Evolutionary conservation across 2,329 filamentous ascomycete genomes (phyloP).

Genomic region (Sarocladium kiliense): DNA sequence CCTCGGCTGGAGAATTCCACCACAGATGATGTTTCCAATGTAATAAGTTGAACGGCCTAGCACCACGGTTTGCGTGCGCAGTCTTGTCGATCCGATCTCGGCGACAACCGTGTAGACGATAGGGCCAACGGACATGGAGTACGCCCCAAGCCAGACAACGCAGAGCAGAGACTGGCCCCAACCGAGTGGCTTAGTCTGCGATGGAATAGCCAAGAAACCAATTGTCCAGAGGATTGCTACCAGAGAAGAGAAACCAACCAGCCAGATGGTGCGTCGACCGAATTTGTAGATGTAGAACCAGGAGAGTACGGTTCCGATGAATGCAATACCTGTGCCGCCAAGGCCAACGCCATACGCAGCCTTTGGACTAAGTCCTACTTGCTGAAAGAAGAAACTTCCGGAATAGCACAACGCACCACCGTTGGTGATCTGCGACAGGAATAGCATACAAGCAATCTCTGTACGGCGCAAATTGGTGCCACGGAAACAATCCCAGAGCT

Average conservation of each 20-base stretch:
- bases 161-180: slow-evolving; percentile 36
- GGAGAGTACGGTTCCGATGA: slow-evolving; percentile 36
- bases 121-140: slow-evolving; percentile 38
- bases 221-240: slow-evolving; percentile 35
- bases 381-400: slow-evolving; percentile 41
- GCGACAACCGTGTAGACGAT: slow-evolving; percentile 38
- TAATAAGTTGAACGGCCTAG: slow-evolving; percentile 35
- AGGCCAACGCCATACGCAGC: slow-evolving; percentile 36
- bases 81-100: slow-evolving; percentile 36
- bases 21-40: slow-evolving; percentile 34
- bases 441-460: slow-evolving; percentile 37
- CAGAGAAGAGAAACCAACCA: slow-evolving; percentile 31
- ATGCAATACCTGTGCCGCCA: slow-evolving; percentile 36
- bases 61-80: slow-evolving; percentile 37
- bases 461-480: slow-evolving; percentile 41
- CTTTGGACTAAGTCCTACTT: slow-evolving; percentile 32
- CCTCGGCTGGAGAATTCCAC: slow-evolving; percentile 31
- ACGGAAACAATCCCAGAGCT: slow-evolving; percentile 41
- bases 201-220: slow-evolving; percentile 33
- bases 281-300: slow-evolving; percentile 37
- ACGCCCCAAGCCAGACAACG: slow-evolving; percentile 38
- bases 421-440: slow-evolving; percentile 36
- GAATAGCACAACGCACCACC: slow-evolving; percentile 35
- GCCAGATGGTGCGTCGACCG: slow-evolving; percentile 38
- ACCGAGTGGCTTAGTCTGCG: slow-evolving; percentile 27